These are phyloP conservation scores for Fusarium armeniacum DNA, from an alignment of 2,329 filamentous ascomycete genomes.

Conservation along the genomic window DNA sequence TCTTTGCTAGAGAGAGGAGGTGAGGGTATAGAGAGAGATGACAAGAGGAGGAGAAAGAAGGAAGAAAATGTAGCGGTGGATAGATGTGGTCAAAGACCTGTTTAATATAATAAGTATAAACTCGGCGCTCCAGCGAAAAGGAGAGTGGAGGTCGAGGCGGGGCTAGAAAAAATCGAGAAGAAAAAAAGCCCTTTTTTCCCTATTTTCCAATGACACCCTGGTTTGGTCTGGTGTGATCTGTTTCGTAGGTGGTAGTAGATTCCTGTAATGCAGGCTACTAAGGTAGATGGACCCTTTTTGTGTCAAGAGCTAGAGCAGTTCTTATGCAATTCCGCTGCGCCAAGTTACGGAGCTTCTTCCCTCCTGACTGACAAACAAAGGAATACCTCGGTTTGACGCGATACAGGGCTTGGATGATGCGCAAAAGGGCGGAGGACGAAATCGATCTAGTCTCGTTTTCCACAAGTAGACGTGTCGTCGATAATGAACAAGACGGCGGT, in stretches of 20 bases:
- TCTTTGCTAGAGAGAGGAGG: neutral
- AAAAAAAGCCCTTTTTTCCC: conserved; percentile 31
- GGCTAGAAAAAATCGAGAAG: conserved; percentile 29
- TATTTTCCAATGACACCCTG: conserved; percentile 14
- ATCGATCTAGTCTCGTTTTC: conserved; percentile 19
- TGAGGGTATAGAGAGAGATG: conserved; percentile 9
- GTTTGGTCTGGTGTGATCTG: conserved; percentile 4
- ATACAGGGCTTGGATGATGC: conserved; percentile 43
- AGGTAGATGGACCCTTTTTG: conserved; percentile 36
- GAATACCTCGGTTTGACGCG: conserved; percentile 45
- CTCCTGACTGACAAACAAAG: conserved; percentile 9
- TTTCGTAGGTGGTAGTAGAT: neutral
- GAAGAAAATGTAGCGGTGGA: conserved; percentile 13
- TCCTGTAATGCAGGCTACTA: conserved; percentile 21
- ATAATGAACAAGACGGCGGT: conserved; percentile 9
- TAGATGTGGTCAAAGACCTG: conserved; percentile 25
- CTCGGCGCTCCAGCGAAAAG: conserved; percentile 25
- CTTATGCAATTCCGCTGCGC: conserved; percentile 33
- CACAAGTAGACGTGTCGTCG: conserved; percentile 24
- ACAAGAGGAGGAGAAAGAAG: neutral
- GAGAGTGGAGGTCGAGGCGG: conserved; percentile 38
- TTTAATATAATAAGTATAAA: conserved; percentile 39
- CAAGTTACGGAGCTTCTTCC: conserved; percentile 26
- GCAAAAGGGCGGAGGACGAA: conserved; percentile 32
- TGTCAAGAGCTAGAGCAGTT: conserved; percentile 43